phyloP scores from a whole-genome alignment of 495 filamentous ascomycete genomes.

The Xylaria palmicola region DNA sequence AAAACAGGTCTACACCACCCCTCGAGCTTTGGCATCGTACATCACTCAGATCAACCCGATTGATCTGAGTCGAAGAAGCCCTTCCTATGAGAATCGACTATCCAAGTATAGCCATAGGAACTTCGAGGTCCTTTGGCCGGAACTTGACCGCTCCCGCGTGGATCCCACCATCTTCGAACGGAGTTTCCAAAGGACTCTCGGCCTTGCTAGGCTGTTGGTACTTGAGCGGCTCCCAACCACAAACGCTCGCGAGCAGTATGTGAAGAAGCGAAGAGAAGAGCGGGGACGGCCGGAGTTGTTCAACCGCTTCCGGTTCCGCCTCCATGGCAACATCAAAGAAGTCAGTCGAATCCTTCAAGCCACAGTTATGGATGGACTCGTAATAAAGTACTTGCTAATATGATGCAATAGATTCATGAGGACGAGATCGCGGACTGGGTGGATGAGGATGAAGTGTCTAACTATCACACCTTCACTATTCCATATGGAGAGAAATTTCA shows the following conservation, averaged over 20 bases:
- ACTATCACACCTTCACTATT: slow-evolving; percentile 75
- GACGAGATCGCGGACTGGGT: slow-evolving; percentile 84
- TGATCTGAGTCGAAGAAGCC: slow-evolving; percentile 74
- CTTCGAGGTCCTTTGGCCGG: slow-evolving; percentile 77
- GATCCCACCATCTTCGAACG: slow-evolving; percentile 85
- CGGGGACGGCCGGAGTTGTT: slow-evolving; percentile 57
- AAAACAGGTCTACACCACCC: slow-evolving; percentile 68
- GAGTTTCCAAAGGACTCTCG: slow-evolving; percentile 68
- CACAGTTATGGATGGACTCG: not conserved
- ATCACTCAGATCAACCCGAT: slow-evolving; percentile 78
- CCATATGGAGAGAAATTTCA: slow-evolving; percentile 72
- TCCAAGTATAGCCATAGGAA: slow-evolving; percentile 82
- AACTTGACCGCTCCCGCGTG: slow-evolving; percentile 66
- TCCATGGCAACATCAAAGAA: slow-evolving; percentile 67
- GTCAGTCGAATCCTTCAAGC: slow-evolving; percentile 19
- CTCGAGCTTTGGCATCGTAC: slow-evolving; percentile 68
- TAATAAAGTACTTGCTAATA: not conserved
- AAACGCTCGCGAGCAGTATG: slow-evolving; percentile 63
- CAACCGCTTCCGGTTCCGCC: slow-evolving; percentile 28
- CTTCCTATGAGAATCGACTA: slow-evolving; percentile 83
- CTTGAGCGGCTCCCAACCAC: slow-evolving; percentile 70
- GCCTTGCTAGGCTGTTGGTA: slow-evolving; percentile 77
- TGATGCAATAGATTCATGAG: slow-evolving; percentile 39
- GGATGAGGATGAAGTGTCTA: slow-evolving; percentile 66
- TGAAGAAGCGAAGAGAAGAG: slow-evolving; percentile 63